Evolutionary conservation across 768 basidiomycete genomes (phyloP), one percentile per base, ranked within the genome.

Genomic region (Lactarius pseudohatsudake): DNA sequence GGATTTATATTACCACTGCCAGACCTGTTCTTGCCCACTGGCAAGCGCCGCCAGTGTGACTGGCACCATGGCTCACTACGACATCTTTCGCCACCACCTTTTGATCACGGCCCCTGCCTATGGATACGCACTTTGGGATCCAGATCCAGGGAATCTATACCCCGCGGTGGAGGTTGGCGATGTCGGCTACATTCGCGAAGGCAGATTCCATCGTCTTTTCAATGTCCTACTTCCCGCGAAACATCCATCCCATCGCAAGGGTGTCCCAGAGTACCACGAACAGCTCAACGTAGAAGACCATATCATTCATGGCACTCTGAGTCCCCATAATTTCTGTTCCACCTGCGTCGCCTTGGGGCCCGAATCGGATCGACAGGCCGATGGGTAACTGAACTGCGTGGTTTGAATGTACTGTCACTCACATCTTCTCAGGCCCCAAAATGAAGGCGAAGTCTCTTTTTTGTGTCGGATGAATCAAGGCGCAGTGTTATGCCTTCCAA

Each of bases 71-170:
- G 20, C 45, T 11, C n/a, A 47, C 45, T 47, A 47, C n/a, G 45
- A 47, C n/a, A 47, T 47, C n/a, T 47, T 47, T 47, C 45, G 45
- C 45, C 45, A 47, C n/a, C 45, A 47, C 10, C 45, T 47, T n/a
- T 22, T 9, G n/a, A n/a, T 18, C 10, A n/a, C 45, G 0, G 45
- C n/a, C 45, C 45, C 45, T 11, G 45, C n/a, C n/a, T 47, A n/a
- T n/a, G 45, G 45, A n/a, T n/a, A 47, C 9, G 45, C 45, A 7
- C 45, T 47, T 47, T 47, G 45, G 45, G 45, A 47, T 10, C 45
- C 45, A 11, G 10, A n/a, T 10, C 45, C 45, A n/a, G 45, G 45
- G 9, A 22, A 47, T 47, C 45, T 47, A 47, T n/a, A 47, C 9
- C 45, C 45, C 45, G n/a, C 45, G 7, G 45, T 47, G n/a, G 45